These are phyloP conservation scores for Byssoonygena ceratinophila DNA, from an alignment of 2,329 filamentous ascomycete genomes.

Conservation along the genomic window DNA sequence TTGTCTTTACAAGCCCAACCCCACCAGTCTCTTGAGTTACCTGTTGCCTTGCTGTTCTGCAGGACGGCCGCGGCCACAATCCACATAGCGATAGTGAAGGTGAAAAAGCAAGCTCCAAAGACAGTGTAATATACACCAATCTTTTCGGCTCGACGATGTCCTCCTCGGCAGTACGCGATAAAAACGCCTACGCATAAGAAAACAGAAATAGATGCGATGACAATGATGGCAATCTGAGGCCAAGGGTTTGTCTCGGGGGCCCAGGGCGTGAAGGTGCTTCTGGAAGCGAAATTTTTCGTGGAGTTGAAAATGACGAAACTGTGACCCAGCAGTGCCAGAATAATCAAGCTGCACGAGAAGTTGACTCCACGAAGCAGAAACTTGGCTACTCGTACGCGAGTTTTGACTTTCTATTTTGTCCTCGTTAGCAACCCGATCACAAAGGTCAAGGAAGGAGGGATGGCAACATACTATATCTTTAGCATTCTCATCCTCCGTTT, in stretches of 20 bases:
- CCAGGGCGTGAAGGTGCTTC: conserved; percentile 80
- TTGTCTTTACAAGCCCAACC: conserved; percentile 96
- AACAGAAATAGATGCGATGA: conserved; percentile 70
- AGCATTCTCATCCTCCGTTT: conserved; percentile 76
- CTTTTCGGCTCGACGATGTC: conserved; percentile 81
- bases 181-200: conserved; percentile 69
- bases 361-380: conserved; percentile 89
- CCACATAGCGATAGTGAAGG: conserved; percentile 89
- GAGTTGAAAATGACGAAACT: conserved; percentile 88
- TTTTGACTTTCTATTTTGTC: conserved; percentile 70
- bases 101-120: conserved; percentile 87
- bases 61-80: conserved; percentile 72
- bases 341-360: conserved; percentile 93
- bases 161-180: conserved; percentile 74
- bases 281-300: conserved; percentile 60
- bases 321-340: conserved; percentile 79
- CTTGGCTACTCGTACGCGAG: conserved; percentile 83
- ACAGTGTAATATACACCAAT: conserved; percentile 90
- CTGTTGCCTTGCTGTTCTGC: conserved; percentile 63
- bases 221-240: conserved; percentile 78
- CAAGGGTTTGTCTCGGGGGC: conserved; percentile 66
- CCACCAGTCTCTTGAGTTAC: conserved; percentile 82
- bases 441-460: background rate
- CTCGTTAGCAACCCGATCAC: background rate
- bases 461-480: conserved; percentile 65